Evolutionary conservation across 805 yeast genomes (phyloP).

Genomic region (Kregervanrija delftensis): DNA sequence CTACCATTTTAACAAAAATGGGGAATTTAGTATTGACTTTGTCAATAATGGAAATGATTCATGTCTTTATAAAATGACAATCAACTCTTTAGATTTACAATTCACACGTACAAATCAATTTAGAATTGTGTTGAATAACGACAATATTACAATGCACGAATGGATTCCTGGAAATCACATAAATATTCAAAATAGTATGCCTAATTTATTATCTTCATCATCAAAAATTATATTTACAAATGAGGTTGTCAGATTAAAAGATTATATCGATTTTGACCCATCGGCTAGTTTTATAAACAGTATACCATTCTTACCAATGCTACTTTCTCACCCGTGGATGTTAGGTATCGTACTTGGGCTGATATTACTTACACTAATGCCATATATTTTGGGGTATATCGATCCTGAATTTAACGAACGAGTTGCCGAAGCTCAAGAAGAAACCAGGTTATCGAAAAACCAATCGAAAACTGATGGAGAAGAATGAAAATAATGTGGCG

Average conservation of each 20-base stretch:
- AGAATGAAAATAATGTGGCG: too few species aligned
- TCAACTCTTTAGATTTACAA: constrained; percentile 17
- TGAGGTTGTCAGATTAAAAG: constrained; percentile 10
- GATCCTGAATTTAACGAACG: constrained; percentile 24
- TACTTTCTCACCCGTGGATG: too few species aligned
- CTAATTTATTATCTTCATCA: too few species aligned
- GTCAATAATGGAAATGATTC: constrained; percentile 3
- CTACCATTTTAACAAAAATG: constrained; percentile 12
- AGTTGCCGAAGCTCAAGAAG: constrained; percentile 16
- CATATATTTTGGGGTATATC: constrained; percentile 17
- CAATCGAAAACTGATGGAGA: too few species aligned
- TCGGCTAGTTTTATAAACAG: constrained; percentile 8
- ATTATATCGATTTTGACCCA: constrained; percentile 12
- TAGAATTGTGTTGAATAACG: constrained; percentile 7
- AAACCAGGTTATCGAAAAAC: background rate
- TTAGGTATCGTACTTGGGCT: too few species aligned
- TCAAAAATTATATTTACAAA: constrained; percentile 8
- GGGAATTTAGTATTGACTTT: constrained; percentile 11
- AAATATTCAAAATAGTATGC: too few species aligned
- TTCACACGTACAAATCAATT: constrained; percentile 10
- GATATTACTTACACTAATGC: constrained; percentile 9
- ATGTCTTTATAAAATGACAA: constrained; percentile 7
- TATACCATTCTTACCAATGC: constrained; percentile 16
- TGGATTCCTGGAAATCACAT: too few species aligned
- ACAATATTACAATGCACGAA: background rate